Evolutionary conservation across 1,139 yeast species (phyloP).

Genomic region (Yamadazyma triangularis): DNA sequence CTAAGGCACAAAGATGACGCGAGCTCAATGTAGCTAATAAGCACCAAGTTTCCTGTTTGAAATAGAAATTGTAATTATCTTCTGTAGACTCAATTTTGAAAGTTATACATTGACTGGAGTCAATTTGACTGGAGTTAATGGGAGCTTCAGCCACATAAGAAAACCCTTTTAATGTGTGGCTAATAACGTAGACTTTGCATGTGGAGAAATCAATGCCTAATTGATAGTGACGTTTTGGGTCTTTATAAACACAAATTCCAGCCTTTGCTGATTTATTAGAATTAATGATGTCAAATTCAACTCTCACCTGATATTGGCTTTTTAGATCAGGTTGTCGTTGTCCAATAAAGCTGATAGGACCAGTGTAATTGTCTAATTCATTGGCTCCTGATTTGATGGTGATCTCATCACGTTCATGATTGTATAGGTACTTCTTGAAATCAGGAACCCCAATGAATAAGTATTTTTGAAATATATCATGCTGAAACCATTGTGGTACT

Average conservation of each 20-base stretch:
- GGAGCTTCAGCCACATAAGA: neutral
- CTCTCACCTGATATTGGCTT: constrained; percentile 1
- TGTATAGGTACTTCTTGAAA: constrained; percentile 2
- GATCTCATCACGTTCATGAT: constrained; percentile 2
- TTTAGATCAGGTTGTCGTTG: constrained; percentile 6
- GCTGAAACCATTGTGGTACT: constrained; percentile 5
- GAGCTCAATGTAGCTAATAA: constrained; percentile 1
- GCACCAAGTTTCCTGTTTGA: constrained; percentile 1
- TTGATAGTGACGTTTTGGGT: constrained; percentile 5
- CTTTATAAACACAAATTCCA: constrained; percentile 7
- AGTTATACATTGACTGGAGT: neutral
- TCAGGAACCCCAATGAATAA: constrained; percentile 6
- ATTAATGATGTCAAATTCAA: constrained; percentile 1
- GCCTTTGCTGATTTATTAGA: constrained; percentile 2
- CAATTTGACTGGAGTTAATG: constrained; percentile 2
- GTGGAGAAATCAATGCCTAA: constrained; percentile 3
- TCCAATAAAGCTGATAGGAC: constrained; percentile 6
- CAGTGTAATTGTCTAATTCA: constrained; percentile 2
- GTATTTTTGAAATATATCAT: constrained; percentile 5
- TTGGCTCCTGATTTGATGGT: constrained; percentile 3
- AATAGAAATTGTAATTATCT: constrained; percentile 3
- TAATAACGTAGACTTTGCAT: constrained; percentile 1
- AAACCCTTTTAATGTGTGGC: constrained; percentile 1
- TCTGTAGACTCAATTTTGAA: constrained; percentile 6
- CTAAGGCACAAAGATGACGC: constrained; percentile 4